phyloP scores from a whole-genome alignment of 140 eudicot species.

The Stevia rebaudiana region DNA sequence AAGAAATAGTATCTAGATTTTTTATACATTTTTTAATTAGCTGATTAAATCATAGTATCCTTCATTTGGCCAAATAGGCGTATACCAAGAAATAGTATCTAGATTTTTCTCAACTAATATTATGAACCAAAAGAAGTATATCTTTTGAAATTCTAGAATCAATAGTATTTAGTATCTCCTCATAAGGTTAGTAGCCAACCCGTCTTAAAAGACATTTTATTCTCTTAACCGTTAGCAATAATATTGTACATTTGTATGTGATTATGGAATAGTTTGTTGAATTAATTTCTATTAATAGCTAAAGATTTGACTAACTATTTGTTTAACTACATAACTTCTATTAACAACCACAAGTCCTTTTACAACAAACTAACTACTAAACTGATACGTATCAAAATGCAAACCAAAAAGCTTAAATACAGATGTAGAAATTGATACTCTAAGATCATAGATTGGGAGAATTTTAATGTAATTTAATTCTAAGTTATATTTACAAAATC shows the following conservation, averaged over 20 bases:
- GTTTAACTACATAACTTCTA: too few relatives aligned
- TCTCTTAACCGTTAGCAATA: constrained; percentile 2
- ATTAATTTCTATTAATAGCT: too few relatives aligned
- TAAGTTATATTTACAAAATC: constrained; percentile 52
- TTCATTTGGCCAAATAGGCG: neutral
- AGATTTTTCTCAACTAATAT: neutral
- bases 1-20: neutral
- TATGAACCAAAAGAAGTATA: constrained; percentile 10
- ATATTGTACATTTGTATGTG: too few relatives aligned
- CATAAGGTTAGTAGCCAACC: constrained; percentile 8
- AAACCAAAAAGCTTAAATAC: neutral
- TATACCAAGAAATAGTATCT: neutral
- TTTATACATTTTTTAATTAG: neutral
- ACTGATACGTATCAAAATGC: too few relatives aligned
- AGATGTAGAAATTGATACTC: constrained; percentile 1
- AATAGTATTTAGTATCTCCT: neutral
- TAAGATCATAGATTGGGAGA: constrained; percentile 1
- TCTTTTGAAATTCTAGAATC: neutral
- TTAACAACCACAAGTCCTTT: too few relatives aligned
- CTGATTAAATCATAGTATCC: neutral
- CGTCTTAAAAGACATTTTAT: neutral
- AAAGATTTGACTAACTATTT: too few relatives aligned
- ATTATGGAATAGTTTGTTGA: too few relatives aligned
- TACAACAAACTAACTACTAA: too few relatives aligned
- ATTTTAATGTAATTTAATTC: constrained; percentile 34